These are phyloP conservation scores for Quercus phellos DNA, from an alignment of 331 rosid genomes.

Conservation along the genomic window DNA sequence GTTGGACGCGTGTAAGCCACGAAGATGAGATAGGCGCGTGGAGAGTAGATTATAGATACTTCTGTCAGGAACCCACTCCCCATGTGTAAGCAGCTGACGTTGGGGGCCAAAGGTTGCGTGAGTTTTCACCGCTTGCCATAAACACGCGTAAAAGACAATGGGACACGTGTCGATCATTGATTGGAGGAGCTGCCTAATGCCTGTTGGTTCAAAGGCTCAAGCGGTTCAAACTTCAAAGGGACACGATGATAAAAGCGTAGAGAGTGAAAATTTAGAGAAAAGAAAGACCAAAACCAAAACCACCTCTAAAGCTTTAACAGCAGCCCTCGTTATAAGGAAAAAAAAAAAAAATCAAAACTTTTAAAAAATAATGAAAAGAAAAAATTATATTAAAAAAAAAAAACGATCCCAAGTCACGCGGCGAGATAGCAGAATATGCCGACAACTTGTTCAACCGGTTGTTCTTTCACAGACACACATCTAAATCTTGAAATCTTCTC, in stretches of 20 bases:
- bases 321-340: neutral
- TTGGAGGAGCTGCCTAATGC: neutral
- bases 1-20: neutral
- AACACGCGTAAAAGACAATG: neutral
- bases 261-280: neutral
- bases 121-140: neutral
- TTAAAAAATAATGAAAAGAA: no score
- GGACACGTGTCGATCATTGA: constrained; percentile 3
- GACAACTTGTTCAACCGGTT: constrained; percentile 24
- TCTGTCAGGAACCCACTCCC: constrained; percentile 3
- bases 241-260: neutral
- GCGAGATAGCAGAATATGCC: constrained; percentile 19
- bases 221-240: constrained; percentile 31
- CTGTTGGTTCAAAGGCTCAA: constrained; percentile 1
- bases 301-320: neutral
- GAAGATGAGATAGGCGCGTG: neutral
- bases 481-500: neutral
- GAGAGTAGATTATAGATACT: neutral
- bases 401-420: constrained; percentile 20
- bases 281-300: neutral
- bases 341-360: no score
- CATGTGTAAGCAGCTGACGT: neutral
- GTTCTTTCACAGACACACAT: no score
- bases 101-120: constrained; percentile 7
- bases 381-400: neutral